A percentile compares a stretch with the other conserved stretches of the same genome.
Evolutionary conservation across 139 green algal species (phyloP).

Genomic region (Chlorella sp.): DNA sequence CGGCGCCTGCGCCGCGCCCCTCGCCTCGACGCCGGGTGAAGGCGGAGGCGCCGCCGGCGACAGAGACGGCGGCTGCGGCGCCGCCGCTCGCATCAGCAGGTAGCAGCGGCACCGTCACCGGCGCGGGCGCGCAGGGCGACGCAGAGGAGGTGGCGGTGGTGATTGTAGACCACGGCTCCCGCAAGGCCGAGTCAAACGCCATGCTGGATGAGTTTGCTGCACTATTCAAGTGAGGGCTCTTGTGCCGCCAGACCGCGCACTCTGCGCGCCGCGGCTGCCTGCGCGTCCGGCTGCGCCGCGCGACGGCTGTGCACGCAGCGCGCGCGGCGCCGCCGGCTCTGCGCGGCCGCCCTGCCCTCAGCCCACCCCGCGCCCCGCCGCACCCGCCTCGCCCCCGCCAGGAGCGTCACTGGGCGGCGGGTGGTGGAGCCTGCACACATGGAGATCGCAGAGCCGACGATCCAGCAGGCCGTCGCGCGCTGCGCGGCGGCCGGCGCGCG

Average conservation of each 20-base stretch:
- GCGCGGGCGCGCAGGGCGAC: neutral
- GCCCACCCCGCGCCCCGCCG: neutral
- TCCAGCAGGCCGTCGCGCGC: slow-evolving; percentile 70
- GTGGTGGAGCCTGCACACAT: slow-evolving; percentile 89
- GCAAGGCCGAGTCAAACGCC: slow-evolving; percentile 74
- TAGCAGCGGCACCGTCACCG: neutral
- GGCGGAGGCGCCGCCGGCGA: too few relatives aligned
- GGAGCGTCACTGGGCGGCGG: slow-evolving; percentile 37
- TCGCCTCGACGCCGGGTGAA: too few relatives aligned
- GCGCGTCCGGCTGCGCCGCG: too few relatives aligned
- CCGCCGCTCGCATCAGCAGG: neutral
- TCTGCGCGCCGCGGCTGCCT: too few relatives aligned
- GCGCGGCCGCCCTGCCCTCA: neutral
- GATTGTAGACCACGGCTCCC: slow-evolving; percentile 92
- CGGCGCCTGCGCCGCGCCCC: too few relatives aligned
- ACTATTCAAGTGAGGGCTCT: slow-evolving; percentile 59
- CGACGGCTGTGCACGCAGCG: neutral
- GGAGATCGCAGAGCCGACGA: slow-evolving; percentile 84
- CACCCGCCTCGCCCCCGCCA: neutral
- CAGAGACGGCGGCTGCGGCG: neutral
- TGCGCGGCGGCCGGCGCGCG: slow-evolving; percentile 47
- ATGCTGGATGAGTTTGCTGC: slow-evolving; percentile 79
- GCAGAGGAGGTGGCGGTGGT: slow-evolving; percentile 66
- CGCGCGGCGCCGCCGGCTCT: too few relatives aligned
- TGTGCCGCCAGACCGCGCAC: too few relatives aligned